Evolutionary conservation across 371 early-diverging fungal species (phyloP).

Genomic region (Batkoa obscura): DNA sequence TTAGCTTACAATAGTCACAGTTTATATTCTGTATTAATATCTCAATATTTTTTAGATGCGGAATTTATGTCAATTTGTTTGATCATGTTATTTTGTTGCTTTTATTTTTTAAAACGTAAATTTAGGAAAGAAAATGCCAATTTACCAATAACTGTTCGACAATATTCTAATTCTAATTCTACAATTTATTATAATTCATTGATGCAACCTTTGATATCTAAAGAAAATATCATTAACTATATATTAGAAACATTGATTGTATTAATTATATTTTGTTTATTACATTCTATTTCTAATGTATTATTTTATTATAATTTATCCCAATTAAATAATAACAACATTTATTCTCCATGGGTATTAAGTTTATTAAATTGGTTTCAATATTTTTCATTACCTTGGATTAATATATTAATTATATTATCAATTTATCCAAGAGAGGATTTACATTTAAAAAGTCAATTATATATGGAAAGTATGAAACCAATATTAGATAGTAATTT

Average conservation of each 20-base stretch:
- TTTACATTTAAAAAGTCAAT: too few species aligned
- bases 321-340: neutral
- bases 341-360: neutral
- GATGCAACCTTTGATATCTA: neutral
- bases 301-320: neutral
- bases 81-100: neutral
- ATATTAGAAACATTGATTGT: neutral
- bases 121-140: neutral
- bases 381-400: neutral
- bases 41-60: neutral
- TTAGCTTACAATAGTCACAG: neutral
- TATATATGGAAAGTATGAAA: too few species aligned
- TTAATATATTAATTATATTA: neutral
- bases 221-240: neutral
- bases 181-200: neutral
- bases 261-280: neutral
- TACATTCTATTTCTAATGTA: neutral
- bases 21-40: neutral
- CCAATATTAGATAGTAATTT: too few species aligned
- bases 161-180: neutral
- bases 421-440: constrained; percentile 2
- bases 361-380: neutral
- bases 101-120: neutral
- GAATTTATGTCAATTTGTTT: neutral
- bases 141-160: neutral